These are phyloP conservation scores for Floccularia luteovirens DNA, from an alignment of 768 basidiomycete genomes.

Conservation along the genomic window DNA sequence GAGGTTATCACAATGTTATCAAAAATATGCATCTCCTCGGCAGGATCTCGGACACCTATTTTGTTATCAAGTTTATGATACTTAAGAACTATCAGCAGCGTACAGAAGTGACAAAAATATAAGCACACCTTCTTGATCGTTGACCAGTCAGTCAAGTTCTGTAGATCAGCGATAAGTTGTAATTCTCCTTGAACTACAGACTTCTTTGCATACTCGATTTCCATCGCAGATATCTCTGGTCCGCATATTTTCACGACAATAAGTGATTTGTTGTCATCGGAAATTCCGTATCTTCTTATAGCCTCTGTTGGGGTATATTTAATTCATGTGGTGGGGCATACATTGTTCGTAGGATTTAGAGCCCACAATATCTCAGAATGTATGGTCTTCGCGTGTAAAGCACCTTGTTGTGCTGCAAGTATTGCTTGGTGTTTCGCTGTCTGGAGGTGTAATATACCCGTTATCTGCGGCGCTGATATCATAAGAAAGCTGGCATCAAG, in stretches of 20 bases:
- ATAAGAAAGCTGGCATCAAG: conserved; percentile 5
- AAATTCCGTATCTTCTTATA: conserved; percentile 79
- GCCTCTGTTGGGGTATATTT: conserved; percentile 46
- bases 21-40: conserved; percentile 31
- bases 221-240: conserved; percentile 19
- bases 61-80: conserved; percentile 67
- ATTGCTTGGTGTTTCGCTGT: conserved; percentile 81
- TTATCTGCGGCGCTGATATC: conserved; percentile 52
- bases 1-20: conserved; percentile 69
- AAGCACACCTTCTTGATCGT: conserved; percentile 62
- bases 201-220: conserved; percentile 48
- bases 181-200: conserved; percentile 52
- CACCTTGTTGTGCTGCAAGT: conserved; percentile 51
- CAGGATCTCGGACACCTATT: conserved; percentile 22
- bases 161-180: conserved; percentile 35
- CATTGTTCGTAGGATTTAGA: conserved; percentile 84
- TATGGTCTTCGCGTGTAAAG: conserved; percentile 74
- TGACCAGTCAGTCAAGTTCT: conserved; percentile 58
- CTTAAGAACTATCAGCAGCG: conserved; percentile 28
- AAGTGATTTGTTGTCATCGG: conserved; percentile 53
- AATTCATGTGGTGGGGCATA: conserved; percentile 16
- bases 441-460: conserved; percentile 72
- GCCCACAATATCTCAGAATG: conserved; percentile 91
- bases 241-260: conserved; percentile 64
- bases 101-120: background rate